A percentile compares a stretch with the other conserved stretches of the same genome.
Evolutionary conservation across 306 rosid species (phyloP).

Genomic region (Betula pendula): DNA sequence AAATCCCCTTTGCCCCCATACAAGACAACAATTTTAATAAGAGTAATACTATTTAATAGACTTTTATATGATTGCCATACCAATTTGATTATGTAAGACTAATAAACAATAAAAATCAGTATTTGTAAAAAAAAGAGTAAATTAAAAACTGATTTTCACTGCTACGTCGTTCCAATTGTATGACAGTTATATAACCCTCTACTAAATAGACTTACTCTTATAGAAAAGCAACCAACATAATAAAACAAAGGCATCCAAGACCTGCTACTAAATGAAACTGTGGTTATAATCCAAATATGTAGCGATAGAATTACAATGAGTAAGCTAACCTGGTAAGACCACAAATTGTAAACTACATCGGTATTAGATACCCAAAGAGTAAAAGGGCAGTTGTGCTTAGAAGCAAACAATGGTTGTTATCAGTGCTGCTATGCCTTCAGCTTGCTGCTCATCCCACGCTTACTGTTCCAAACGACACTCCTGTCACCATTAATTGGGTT

Average conservation of each 20-base stretch:
- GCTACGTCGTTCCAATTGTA: no score
- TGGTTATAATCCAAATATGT: neutral
- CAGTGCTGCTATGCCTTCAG: conserved; percentile 58
- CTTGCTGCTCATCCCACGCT: conserved; percentile 67
- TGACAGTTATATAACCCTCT: no score
- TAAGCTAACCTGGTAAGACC: conserved; percentile 11
- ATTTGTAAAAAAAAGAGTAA: no score
- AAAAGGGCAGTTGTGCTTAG: neutral
- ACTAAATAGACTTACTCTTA: no score
- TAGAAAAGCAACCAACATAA: neutral
- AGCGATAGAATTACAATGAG: neutral
- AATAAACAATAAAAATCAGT: no score
- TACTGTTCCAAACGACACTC: conserved; percentile 60
- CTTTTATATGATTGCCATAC: no score
- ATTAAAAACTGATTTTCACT: no score
- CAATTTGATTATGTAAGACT: no score
- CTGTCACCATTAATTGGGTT: conserved; percentile 48
- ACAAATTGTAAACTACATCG: conserved; percentile 21
- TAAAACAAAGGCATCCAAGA: neutral
- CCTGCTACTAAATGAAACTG: neutral
- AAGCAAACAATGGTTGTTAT: conserved; percentile 11
- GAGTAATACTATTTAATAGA: no score
- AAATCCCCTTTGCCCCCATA: no score
- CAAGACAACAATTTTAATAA: no score
- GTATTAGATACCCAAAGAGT: conserved; percentile 12